Base-by-base conservation (phyloP, 1,284 basidiomycete species). In the Cutaneotrichosporon mucoides region DNA sequence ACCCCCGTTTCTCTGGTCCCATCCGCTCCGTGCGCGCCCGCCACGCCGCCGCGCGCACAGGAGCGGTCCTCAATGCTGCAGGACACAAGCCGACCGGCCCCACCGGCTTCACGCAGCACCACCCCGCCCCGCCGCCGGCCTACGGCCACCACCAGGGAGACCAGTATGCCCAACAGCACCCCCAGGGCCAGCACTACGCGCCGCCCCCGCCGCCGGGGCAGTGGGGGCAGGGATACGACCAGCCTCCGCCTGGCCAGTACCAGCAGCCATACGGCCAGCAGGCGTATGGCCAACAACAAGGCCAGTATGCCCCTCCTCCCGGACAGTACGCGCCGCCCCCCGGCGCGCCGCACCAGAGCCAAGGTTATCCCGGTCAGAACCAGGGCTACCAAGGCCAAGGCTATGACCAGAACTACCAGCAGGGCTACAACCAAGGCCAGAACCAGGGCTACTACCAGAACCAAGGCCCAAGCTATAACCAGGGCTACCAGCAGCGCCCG, bases 1-100 rank as follows among this genome's bases (percentile, higher is more conserved):
- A 51, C 49, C 49, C 49, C 16, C 49, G 49, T 15, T 41, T 41
- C 16, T 38, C 49, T 4, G 37, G 37, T 10, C 5, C 38, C 10
- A 51, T 51, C 49, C 49, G 49, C 16, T 24, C 37, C 11, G 37
- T 51, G 15, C 49, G 49, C 49, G 15, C 49, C 3, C 49, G 49
- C 16, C 49, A 51, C 49, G 13, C 38, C 15, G 49, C 49, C 15
- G 37, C 38, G 6, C 49, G 49, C 7, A 51, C 49, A 6, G 49
- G 49, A 8, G 49, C 49, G 12, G 49, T 16, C 7, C 49, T 51
- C 37, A 51, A 51, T 16, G 49, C 49, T 5, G 49, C 49, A 3
- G 49, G 49, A 2, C 49, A 51, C 49, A 15, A 36, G 1, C 24
- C 49, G 37, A 33, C 37, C 7, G 38, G 37, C 10, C 37, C 49